Evolutionary conservation across 1,284 basidiomycete genomes (phyloP), one percentile per base, ranked within the genome.

Genomic region (Ceratobasidium sp.): DNA sequence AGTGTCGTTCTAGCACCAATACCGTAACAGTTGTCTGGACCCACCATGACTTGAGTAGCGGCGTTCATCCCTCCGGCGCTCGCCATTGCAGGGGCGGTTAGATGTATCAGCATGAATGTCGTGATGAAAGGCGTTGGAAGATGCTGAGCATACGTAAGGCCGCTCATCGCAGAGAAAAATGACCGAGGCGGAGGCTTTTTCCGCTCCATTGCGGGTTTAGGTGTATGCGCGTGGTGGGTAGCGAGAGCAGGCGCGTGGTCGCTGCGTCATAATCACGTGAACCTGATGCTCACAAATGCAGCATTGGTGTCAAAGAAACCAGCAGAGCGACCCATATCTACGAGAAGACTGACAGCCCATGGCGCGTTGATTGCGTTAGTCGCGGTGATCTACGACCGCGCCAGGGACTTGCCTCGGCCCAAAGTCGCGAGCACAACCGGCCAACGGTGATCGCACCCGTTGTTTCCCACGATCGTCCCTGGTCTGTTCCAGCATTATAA

Each of bases 11-110:
- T 54, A 19, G 19, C 31, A 27, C 16, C 16, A 31, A 11, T 43
- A 48, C 24, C 14, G 14, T 24, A 46, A 8, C 41, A 16, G 69
- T 34, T 53, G 37, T 27, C 24, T 22, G 11, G 3, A 41, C 65
- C 73, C 34, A 90, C 92, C 91, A 93, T 90, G 41, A 87, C 86
- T 78, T 87, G 87, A 0, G 90, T 91, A 7, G 92, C 84, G 22
- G 89, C 77, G 8, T 83, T 84, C 0, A 90, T 87, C 0, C 92
- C 91, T 8, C 92, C 91, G 0, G 92, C 41, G 76, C 85, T 90
- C 0, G 90, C 90, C 16, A 89, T 78, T 1, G 85, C 82, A 0
- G 92, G 92, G 0, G 92, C 90, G 2, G 89, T 85, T 16, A 93
- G 83, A 79, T 94, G 92, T 48, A 92, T 84, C 13, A 90, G 76